Evolutionary conservation across 148 eudicot genomes (phyloP).

Genomic region (Vaccinium vitisidaea): DNA sequence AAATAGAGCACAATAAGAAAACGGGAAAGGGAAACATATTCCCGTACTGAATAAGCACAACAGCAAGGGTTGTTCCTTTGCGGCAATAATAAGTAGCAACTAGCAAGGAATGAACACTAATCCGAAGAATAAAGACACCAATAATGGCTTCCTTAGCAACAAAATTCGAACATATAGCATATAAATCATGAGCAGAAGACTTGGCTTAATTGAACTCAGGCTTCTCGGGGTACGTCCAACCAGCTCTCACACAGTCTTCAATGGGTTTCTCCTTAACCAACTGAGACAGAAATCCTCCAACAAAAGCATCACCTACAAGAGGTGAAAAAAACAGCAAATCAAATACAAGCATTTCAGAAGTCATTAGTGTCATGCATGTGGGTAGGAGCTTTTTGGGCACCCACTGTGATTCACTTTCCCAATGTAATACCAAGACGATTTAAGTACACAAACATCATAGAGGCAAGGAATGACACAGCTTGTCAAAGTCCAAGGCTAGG

Average conservation of each 20-base stretch:
- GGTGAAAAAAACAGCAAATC: neutral
- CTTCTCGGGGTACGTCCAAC: constrained; percentile 89
- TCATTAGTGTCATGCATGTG: neutral
- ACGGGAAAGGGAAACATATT: neutral
- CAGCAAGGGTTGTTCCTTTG: neutral
- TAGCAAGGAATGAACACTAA: neutral
- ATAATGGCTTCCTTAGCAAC: constrained; percentile 14
- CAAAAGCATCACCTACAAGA: constrained; percentile 85
- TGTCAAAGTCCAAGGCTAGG: neutral
- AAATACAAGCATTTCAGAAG: neutral
- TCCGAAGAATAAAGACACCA: neutral
- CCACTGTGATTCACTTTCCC: too few relatives aligned
- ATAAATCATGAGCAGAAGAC: neutral
- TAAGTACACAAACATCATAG: neutral
- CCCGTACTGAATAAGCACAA: neutral
- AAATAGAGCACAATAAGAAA: neutral
- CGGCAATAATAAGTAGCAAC: neutral
- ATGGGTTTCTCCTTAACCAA: constrained; percentile 76
- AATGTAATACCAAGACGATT: too few relatives aligned
- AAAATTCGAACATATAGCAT: constrained; percentile 2
- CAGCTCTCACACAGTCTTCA: constrained; percentile 81
- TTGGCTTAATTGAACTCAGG: constrained; percentile 56
- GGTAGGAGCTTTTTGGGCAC: too few relatives aligned
- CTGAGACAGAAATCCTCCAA: constrained; percentile 91
- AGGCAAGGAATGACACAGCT: neutral